Evolutionary conservation across 129 eudicot species (phyloP).

Genomic region (Helianthus tuberosus): DNA sequence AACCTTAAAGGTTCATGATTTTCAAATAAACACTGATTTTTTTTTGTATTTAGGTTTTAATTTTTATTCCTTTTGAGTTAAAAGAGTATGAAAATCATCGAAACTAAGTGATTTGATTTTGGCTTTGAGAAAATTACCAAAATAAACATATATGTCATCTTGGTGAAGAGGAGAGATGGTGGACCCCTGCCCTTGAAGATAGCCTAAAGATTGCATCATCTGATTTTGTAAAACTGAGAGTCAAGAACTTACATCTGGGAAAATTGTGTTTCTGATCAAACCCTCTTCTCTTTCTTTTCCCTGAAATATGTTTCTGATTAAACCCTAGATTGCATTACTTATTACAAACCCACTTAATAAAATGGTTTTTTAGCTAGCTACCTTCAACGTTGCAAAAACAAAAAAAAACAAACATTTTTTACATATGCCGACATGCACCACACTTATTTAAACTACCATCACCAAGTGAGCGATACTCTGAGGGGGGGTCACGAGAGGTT

Average conservation of each 20-base stretch:
- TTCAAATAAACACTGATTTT: too few relatives aligned
- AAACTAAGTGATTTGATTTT: too few relatives aligned
- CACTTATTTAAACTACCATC: neutral
- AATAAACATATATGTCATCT: too few relatives aligned
- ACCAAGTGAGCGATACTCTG: neutral
- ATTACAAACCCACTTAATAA: neutral
- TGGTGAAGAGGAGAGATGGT: too few relatives aligned
- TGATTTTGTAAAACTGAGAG: neutral
- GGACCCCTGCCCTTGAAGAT: too few relatives aligned
- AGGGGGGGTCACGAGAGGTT: constrained; percentile 9
- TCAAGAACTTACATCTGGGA: neutral
- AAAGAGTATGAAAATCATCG: too few relatives aligned
- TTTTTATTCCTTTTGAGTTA: too few relatives aligned
- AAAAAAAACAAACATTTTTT: neutral
- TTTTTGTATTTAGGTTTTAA: too few relatives aligned
- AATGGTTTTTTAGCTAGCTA: neutral
- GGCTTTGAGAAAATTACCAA: too few relatives aligned
- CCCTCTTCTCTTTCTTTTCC: neutral
- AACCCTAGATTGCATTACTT: neutral
- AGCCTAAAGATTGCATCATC: too few relatives aligned
- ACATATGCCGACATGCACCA: neutral
- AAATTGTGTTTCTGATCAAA: too few relatives aligned
- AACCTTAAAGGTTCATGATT: too few relatives aligned
- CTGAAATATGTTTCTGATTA: neutral
- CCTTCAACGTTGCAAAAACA: neutral